Evolutionary conservation across 805 yeast species (phyloP), one percentile per base, ranked within the genome.

Genomic region (Saturnispora sanitii): DNA sequence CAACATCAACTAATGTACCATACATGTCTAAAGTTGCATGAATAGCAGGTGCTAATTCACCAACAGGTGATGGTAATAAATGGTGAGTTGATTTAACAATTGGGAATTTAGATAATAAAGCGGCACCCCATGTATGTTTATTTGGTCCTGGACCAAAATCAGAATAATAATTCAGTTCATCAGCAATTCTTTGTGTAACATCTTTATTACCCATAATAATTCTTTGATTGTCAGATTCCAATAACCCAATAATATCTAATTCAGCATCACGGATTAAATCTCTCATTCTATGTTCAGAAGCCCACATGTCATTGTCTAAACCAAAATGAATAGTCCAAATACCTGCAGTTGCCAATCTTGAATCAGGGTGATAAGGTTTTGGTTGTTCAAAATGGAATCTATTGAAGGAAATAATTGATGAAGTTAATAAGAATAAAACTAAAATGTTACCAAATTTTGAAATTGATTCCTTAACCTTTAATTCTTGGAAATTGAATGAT

Each of bases 251-350:
- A 33, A 92, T 82, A 58, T 92, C 98, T 12, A 92, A 63, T 62
- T 92, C 94, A 40, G 94, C 79, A 51, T 90, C 97, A 45, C 65
- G 67, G 45, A 92, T 76, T 38, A 90, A 71, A 49, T 82, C 80
- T 44, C 80, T 67, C 95, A 92, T 90, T 49, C 96, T 74, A 33
- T 75, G 78, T 62, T 92, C 96, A 48, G 87, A 76, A 0, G 94
- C 90, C 98, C 98, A 92, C 92, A 92, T 82, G 57, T 87, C 95
- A 60, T 92, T 92, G 59, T 92, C 98, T 38, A 92, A 70, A 19
- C 96, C 98, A 57, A 92, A 92, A 64, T 92, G 98, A 48, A 92
- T 80, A 18, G 97, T 90, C 98, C 98, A 92, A 46, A 92, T 88
- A 58, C 97, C 98, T 2, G 96, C 88, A 1, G 96, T 87, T 52